phyloP scores from a whole-genome alignment of 2,329 filamentous ascomycete species.

The Colletotrichum cereale region DNA sequence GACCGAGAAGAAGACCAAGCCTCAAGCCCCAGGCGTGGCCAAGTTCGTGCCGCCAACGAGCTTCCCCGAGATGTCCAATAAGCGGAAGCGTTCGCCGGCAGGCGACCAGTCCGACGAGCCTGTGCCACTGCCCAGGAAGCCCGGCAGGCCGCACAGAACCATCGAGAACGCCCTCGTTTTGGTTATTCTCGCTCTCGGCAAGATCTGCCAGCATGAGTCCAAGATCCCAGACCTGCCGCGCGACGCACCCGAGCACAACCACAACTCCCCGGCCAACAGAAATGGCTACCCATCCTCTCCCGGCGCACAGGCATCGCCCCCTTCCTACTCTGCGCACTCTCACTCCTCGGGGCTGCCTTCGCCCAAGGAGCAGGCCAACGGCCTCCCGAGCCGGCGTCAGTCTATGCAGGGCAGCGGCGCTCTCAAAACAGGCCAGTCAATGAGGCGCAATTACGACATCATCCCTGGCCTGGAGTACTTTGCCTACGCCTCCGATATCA shows the following conservation, averaged over 20 bases:
- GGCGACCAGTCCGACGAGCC: constrained; percentile 37
- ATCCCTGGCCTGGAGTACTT: constrained; percentile 94
- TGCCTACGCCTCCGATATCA: constrained; percentile 85
- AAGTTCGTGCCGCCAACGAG: constrained; percentile 47
- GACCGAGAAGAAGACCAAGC: constrained; percentile 25
- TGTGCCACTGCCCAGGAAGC: constrained; percentile 47
- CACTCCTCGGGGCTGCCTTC: constrained; percentile 65
- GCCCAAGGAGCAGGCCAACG: constrained; percentile 63
- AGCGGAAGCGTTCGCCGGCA: constrained; percentile 68
- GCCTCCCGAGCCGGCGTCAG: constrained; percentile 59
- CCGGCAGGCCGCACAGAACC: constrained; percentile 70
- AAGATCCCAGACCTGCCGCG: constrained; percentile 65
- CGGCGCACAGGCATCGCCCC: constrained; percentile 64
- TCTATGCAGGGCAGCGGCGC: constrained; percentile 60
- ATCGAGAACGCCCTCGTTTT: constrained; percentile 86
- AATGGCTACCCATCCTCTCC: constrained; percentile 67
- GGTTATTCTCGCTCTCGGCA: constrained; percentile 86
- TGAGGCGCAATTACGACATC: constrained; percentile 78
- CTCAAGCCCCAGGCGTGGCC: constrained; percentile 42
- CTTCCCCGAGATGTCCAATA: constrained; percentile 45
- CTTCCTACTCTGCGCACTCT: constrained; percentile 56
- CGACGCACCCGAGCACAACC: constrained; percentile 53
- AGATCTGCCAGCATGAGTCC: constrained; percentile 74
- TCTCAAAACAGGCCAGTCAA: constrained; percentile 37
- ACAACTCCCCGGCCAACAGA: constrained; percentile 52